These are phyloP conservation scores for Oryza coarctata DNA, from an alignment of 176 grass and related monocot genomes.

Conservation along the genomic window DNA sequence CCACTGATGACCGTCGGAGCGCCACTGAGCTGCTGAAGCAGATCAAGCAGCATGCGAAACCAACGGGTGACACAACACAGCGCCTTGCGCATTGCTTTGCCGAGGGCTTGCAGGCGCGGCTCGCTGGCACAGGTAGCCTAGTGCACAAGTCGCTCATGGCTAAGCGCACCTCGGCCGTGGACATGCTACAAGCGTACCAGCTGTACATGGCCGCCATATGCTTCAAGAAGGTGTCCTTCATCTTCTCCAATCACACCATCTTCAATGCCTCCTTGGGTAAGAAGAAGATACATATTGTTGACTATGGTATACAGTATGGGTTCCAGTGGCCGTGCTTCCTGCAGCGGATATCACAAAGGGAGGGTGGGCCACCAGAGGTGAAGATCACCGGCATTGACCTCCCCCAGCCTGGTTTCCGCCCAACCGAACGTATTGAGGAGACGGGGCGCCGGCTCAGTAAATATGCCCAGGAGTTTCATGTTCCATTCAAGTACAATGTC, in stretches of 20 bases:
- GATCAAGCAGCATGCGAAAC: constrained; percentile 59
- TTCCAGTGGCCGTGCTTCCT: constrained; percentile 92
- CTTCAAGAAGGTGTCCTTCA: constrained; percentile 64
- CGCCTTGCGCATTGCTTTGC: constrained; percentile 75
- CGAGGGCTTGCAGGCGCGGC: constrained; percentile 67
- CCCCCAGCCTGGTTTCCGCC: constrained; percentile 79
- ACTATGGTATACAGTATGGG: constrained; percentile 69
- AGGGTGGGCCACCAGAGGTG: constrained; percentile 59
- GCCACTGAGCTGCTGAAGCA: constrained; percentile 74
- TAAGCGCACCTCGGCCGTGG: constrained; percentile 41
- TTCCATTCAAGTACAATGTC: constrained; percentile 58
- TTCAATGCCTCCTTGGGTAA: constrained; percentile 42
- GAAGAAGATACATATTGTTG: constrained; percentile 70
- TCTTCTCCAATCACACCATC: constrained; percentile 59
- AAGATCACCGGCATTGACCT: constrained; percentile 69
- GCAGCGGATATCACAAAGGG: constrained; percentile 29
- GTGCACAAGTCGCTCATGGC: constrained; percentile 69
- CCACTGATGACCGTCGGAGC: constrained; percentile 58
- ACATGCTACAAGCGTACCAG: constrained; percentile 65
- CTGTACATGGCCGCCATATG: constrained; percentile 84
- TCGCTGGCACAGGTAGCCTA: constrained; percentile 62
- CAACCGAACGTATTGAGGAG: constrained; percentile 59
- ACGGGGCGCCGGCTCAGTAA: constrained; percentile 59
- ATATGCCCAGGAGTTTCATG: constrained; percentile 52
- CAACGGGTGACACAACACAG: constrained; percentile 60